Conservation (phyloP, 2,329 filamentous ascomycete species). For the Pestalotiopsis sp. region DNA sequence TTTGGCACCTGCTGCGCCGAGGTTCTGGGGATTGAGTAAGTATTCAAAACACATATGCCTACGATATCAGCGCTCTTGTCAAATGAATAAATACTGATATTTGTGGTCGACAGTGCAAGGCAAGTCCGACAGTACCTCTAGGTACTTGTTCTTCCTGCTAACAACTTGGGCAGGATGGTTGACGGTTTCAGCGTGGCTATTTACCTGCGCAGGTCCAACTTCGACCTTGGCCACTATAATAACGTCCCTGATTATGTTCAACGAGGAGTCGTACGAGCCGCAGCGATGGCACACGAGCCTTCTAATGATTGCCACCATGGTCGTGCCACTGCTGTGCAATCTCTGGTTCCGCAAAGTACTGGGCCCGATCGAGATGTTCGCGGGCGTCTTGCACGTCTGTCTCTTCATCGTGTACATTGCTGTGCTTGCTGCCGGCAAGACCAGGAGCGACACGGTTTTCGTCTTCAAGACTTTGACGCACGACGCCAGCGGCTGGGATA, state of each 20-base stretch:
- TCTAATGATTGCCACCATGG: background rate
- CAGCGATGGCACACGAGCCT: conserved; percentile 3
- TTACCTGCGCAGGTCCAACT: background rate
- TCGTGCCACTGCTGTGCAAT: background rate
- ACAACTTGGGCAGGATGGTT: background rate
- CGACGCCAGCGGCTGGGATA: conserved; percentile 1
- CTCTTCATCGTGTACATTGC: conserved; percentile 5
- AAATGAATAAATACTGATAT: background rate
- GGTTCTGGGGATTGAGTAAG: background rate
- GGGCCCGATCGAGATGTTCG: background rate
- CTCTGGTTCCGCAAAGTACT: conserved; percentile 5
- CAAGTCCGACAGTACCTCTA: background rate
- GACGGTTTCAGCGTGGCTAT: background rate
- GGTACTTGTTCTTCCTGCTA: background rate
- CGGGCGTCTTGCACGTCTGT: conserved; percentile 1
- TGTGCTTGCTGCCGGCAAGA: background rate
- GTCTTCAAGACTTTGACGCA: conserved; percentile 8
- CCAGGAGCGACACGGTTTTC: background rate
- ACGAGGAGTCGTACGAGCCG: background rate
- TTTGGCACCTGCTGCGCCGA: background rate
- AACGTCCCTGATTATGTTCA: conserved; percentile 1
- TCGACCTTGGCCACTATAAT: background rate
- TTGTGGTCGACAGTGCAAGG: background rate
- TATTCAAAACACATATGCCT: background rate
- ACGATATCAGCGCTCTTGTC: background rate